Conservation (phyloP, 768 basidiomycete species). For the Mycena haematopus region DNA sequence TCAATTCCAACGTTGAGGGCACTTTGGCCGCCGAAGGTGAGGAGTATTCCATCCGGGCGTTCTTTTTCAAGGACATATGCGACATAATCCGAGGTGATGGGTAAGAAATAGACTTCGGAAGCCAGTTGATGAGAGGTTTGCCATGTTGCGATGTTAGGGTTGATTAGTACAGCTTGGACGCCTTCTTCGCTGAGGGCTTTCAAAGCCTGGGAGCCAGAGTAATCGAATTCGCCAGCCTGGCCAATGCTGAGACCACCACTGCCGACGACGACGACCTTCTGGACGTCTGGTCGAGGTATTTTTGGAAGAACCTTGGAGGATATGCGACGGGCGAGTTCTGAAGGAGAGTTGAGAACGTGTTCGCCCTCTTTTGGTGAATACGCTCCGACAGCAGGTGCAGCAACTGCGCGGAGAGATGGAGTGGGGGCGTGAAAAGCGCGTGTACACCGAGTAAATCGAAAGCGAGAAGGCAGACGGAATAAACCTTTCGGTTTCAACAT, state of each 20-base stretch:
- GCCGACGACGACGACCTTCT: slow-evolving; percentile 95
- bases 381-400: slow-evolving; percentile 76
- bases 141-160: slow-evolving; percentile 99
- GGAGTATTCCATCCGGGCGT: slow-evolving; percentile 93
- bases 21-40: slow-evolving; percentile 98
- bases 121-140: slow-evolving; percentile 98
- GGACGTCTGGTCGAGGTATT: slow-evolving; percentile 88
- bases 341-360: slow-evolving; percentile 89
- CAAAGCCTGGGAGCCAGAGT: slow-evolving; percentile 98
- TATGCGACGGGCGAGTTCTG: slow-evolving; percentile 90
- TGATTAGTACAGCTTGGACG: slow-evolving; percentile 92
- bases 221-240: slow-evolving; percentile 99
- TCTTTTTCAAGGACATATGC: slow-evolving; percentile 99
- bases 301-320: slow-evolving; percentile 95
- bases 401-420: slow-evolving; percentile 65
- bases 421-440: slow-evolving; percentile 66
- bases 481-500: slow-evolving; percentile 35
- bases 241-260: slow-evolving; percentile 96
- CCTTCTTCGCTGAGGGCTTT: slow-evolving; percentile 97
- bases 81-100: slow-evolving; percentile 96
- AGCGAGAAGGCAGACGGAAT: slow-evolving; percentile 48
- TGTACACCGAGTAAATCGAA: slow-evolving; percentile 41
- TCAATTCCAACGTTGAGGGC: slow-evolving; percentile 98
- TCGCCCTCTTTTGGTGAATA: slow-evolving; percentile 71
- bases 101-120: slow-evolving; percentile 96